Conservation (phyloP, 257 asterid genomes). For the Petunia axillaris region DNA sequence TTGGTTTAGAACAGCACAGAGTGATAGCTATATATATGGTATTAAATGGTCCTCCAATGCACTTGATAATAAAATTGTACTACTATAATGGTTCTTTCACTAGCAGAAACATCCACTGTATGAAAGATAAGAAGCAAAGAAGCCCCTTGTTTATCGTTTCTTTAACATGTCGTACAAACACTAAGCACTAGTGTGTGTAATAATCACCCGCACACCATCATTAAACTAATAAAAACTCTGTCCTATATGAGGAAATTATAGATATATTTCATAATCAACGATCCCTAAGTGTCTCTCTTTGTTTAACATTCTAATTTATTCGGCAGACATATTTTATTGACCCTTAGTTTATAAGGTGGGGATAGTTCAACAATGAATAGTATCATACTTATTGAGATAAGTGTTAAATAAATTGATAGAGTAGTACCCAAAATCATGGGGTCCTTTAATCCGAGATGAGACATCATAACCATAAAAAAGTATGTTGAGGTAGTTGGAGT, state of each 20-base stretch:
- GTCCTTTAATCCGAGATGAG: neutral
- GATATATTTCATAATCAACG: neutral
- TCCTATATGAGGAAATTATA: neutral
- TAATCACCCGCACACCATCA: conserved; percentile 6
- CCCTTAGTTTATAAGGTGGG: neutral
- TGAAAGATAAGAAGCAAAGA: conserved; percentile 23
- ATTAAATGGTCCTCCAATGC: neutral
- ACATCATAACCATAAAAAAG: too few species aligned
- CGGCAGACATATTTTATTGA: neutral
- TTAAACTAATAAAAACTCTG: neutral
- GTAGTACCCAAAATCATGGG: conserved; percentile 11
- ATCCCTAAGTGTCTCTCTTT: neutral
- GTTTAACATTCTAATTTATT: too few species aligned
- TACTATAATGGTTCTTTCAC: conserved; percentile 11
- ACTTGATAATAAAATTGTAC: neutral
- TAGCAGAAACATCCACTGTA: conserved; percentile 19
- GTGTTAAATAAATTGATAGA: neutral
- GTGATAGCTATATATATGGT: neutral
- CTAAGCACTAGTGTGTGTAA: conserved; percentile 14
- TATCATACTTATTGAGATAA: conserved; percentile 4
- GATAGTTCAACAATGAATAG: neutral
- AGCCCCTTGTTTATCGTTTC: conserved; percentile 17
- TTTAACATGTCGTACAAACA: conserved; percentile 23
- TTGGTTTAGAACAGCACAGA: conserved; percentile 19
- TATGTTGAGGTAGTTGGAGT: too few species aligned